Evolutionary conservation across 2,329 filamentous ascomycete genomes (phyloP), one percentile per base, ranked within the genome.

Genomic region (Chaetomiaceae sp.): DNA sequence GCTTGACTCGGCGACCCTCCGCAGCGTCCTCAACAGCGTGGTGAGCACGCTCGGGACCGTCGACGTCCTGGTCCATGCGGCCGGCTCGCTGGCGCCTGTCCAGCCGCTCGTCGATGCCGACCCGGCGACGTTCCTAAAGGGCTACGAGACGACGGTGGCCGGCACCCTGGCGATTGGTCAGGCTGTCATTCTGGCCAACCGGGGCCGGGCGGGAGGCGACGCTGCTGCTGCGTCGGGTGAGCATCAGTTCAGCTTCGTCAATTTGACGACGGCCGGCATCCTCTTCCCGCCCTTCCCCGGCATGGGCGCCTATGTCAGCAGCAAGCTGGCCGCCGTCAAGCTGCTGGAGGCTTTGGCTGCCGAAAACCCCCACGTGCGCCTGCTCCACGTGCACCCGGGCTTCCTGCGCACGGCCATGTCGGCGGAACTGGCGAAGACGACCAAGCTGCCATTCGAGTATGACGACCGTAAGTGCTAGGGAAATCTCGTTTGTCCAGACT

Each of bases 321-420:
- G 45, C 43, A 53, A 53, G 41, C 22, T 48, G 37, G 51, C 51
- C 15, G 48, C 48, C 14, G 37, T 51, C 42, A 49, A 47, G 46
- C 24, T 53, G 15, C 48, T 51, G 33, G 42, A 53, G 17, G 38
- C 50, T 20, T 51, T 45, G 6, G 33, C 26, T 6, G 30, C 27
- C 15, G 51, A 53, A 33, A 30, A 51, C 24, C 48, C 42, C 14
- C 26, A 29, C 4, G 33, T 47, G 7, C 39, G 51, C 10, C 42
- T 51, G 26, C 18, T 45, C 15, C 48, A 53, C 32, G 38, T 51
- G 27, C 51, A 53, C 14, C 51, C 51, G 12, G 51, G 51, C 9
- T 35, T 51, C 22, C 24, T 42, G 3, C 22, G 26, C 26, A 53
- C 51, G 2, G 46, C 48, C 17, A 53, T 53, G 47, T 50, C 48